Percentiles rank a stretch among this genome's conserved stretches.
Conservation (phyloP, 1,284 basidiomycete species). For the Nidula niveotomentosa region DNA sequence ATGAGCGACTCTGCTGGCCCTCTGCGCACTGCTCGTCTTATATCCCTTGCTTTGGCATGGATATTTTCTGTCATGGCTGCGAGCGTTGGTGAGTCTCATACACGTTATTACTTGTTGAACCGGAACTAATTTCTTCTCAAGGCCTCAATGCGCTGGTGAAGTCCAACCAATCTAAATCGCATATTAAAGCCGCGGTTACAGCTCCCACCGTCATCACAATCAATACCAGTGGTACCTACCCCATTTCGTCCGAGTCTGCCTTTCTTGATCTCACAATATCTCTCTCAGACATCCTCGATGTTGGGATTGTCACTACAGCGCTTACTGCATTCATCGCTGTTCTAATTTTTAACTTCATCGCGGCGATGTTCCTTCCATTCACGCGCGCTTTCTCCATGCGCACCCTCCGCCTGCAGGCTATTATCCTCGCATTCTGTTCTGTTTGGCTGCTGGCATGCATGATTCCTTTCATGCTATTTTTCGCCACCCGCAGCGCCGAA, state of each 20-base stretch:
- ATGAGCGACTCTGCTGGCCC: not conserved
- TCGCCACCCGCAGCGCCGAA: conserved; percentile 44
- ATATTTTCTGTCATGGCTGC: conserved; percentile 19
- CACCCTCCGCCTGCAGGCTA: conserved; percentile 33
- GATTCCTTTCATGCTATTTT: conserved; percentile 52
- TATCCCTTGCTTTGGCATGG: conserved; percentile 16
- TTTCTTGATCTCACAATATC: not conserved
- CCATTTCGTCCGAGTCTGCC: no score
- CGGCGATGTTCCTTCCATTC: conserved; percentile 23
- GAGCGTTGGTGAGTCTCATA: conserved; percentile 15
- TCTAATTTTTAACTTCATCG: conserved; percentile 30
- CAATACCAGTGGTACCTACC: conserved; percentile 27
- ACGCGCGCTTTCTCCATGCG: conserved; percentile 22
- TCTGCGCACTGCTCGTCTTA: conserved; percentile 11
- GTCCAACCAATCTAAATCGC: conserved; percentile 31
- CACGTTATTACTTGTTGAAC: not conserved
- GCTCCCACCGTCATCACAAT: conserved; percentile 26
- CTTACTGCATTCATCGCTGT: conserved; percentile 40
- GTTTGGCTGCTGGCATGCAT: conserved; percentile 52
- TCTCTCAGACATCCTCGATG: conserved; percentile 40
- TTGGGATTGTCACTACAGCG: conserved; percentile 46
- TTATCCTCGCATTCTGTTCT: conserved; percentile 41
- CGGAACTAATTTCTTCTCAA: conserved; percentile 9
- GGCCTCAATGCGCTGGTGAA: conserved; percentile 40
- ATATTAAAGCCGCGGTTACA: conserved; percentile 25